Evolutionary conservation across 2,329 filamentous ascomycete species (phyloP), one percentile per base, ranked within the genome.

Genomic region (Ceratocystis diversiconidia): DNA sequence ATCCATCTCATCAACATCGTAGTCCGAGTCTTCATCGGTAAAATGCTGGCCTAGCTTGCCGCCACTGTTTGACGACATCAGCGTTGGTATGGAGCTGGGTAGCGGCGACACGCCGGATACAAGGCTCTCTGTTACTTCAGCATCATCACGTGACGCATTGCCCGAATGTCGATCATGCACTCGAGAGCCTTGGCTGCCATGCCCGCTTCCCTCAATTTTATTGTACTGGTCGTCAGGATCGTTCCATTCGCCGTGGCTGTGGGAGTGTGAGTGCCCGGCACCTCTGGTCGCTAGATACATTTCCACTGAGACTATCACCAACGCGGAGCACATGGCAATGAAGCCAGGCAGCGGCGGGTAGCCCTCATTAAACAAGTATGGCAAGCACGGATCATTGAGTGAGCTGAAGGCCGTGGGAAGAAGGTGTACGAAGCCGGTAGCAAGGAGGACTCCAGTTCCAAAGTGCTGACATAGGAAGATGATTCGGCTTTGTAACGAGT

Each of bases 391-490:
- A 68, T 88, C 82, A 69, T 81, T 86, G 22, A 88, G 77, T 50
- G 84, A 86, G 67, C 79, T 74, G 70, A 89, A 89, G 0, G 86
- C 85, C 30, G 83, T 88, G 64, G 84, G 85, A 3, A 87, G 80
- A 12, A 88, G 79, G 75, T 92, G 89, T 30, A 92, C 88, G 71
- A 94, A 94, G 65, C 89, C 89, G 0, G 89, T 94, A 10, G 90
- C 89, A 68, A 94, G 86, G n/a, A 94, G 78, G 22, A 94, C 90
- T 67, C 89, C 89, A 0, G 89, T 94, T 71, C 89, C 88, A 69
- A 90, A 88, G 75, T 90, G 87, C 69, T 87, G 84, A 71, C 84
- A 85, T 69, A 85, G 77, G 73, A 88, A 87, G 69, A 87, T 79
- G 70, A 87, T 79, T 25, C 74, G 79, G 68, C 79, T 79, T 63